Conservation (phyloP, 1,284 basidiomycete species). For the Ustilago cynodontis region DNA sequence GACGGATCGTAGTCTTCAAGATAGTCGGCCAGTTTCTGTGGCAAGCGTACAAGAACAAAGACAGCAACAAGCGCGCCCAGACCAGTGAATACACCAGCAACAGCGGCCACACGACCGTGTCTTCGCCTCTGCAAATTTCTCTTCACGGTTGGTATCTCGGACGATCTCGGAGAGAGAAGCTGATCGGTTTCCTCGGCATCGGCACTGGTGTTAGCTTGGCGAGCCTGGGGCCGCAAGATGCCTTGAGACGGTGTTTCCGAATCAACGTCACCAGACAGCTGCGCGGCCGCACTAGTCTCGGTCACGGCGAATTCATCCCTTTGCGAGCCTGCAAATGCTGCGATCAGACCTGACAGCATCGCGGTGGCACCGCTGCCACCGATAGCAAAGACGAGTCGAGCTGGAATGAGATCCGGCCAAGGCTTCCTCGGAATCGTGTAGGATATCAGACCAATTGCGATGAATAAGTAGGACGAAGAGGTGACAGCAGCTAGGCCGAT, state of each 20-base stretch:
- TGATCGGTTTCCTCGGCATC: background rate
- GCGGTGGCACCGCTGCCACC: conserved; percentile 56
- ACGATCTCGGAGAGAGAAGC: conserved; percentile 1
- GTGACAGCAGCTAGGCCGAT: conserved; percentile 46
- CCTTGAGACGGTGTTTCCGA: conserved; percentile 8
- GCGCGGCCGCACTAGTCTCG: background rate
- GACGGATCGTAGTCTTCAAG: conserved; percentile 17
- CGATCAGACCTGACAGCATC: conserved; percentile 53
- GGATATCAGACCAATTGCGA: conserved; percentile 39
- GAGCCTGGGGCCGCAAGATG: conserved; percentile 10
- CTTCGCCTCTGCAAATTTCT: background rate
- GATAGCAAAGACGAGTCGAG: conserved; percentile 56
- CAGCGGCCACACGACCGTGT: conserved; percentile 50
- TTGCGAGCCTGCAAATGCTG: conserved; percentile 26
- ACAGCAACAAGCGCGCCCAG: conserved; percentile 53
- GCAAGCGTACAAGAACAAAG: conserved; percentile 54
- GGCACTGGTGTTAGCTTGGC: background rate
- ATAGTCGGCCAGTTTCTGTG: conserved; percentile 41
- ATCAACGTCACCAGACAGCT: background rate
- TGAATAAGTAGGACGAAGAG: conserved; percentile 44
- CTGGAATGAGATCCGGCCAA: conserved; percentile 53
- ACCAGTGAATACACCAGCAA: conserved; percentile 54
- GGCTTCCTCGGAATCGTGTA: conserved; percentile 50
- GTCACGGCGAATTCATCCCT: background rate
- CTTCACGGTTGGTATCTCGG: background rate